Evolutionary conservation across 768 basidiomycete genomes (phyloP), one percentile per base, ranked within the genome.

Genomic region (Naganishia vishniacii): DNA sequence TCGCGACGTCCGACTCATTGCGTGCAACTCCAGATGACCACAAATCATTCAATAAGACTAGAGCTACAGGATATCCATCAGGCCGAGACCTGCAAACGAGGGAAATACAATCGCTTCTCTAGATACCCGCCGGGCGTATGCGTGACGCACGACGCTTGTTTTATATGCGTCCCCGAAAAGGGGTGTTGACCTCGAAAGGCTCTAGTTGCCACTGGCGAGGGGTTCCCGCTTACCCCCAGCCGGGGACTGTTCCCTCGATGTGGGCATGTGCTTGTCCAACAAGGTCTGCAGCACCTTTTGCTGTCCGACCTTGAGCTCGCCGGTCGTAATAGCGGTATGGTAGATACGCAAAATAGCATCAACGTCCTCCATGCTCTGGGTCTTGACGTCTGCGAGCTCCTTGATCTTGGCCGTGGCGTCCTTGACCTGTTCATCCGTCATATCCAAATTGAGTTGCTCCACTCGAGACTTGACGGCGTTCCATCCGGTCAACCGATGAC

Each of bases 341-440:
- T 95, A 97, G 42, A 98, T 83, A 75, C 95, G 89, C 47, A 99
- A 83, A 40, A 99, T 85, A 32, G 91, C 89, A 79, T 99, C 95
- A 66, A 99, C 95, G 74, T 98, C 94, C 73, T 98, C 93, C 91
- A 99, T 98, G 13, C 89, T 91, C 78, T 99, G 95, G 11, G 94
- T 97, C 67, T 91, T 87, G 61, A 98, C 90, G 73, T 99, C 95
- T 11, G 95, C 95, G 61, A 99, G 86, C 79, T 95, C 92, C 85
- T 99, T 99, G 83, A 98, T 97, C 84, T 95, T 97, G 79, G 88
- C 86, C 3, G 95, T 98, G 29, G 91, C 94, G 69, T 98, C 95
- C 86, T 98, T 98, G 83, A 98, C 82, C 86, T 90, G 73, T 5
- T 88, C 94, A 74, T 99, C 95, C 2, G 85, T 88, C 71, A 99